A percentile compares a stretch with the other conserved stretches of the same genome.
Evolutionary conservation across 2,329 filamentous ascomycete species (phyloP).

Genomic region (Amphichorda felina): DNA sequence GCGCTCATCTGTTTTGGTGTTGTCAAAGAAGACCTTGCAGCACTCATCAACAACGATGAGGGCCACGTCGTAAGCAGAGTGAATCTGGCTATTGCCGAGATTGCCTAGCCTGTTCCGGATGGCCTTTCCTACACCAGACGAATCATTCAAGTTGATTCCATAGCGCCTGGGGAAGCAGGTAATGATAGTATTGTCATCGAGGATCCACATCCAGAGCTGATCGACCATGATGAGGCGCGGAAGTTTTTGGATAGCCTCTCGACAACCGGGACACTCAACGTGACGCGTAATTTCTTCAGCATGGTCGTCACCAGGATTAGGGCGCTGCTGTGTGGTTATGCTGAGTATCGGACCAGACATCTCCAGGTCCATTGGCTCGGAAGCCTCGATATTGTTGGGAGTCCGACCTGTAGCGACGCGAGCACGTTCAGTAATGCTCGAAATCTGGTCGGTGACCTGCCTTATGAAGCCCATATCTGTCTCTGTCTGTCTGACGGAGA

Average conservation of each 20-base stretch:
- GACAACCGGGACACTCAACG: neutral
- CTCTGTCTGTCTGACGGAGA: too few species aligned
- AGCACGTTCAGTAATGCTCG: too few species aligned
- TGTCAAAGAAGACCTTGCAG: conserved; percentile 25
- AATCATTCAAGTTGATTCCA: conserved; percentile 25
- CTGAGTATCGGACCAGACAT: too few species aligned
- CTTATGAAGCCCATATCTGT: too few species aligned
- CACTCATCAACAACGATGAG: conserved; percentile 29
- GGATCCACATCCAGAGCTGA: conserved; percentile 31
- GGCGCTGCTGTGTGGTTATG: too few species aligned
- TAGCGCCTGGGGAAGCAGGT: conserved; percentile 29
- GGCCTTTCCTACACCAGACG: conserved; percentile 25
- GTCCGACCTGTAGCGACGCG: too few species aligned
- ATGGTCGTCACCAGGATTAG: too few species aligned
- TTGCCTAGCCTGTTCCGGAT: conserved; percentile 21
- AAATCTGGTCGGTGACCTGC: too few species aligned
- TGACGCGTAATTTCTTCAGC: neutral
- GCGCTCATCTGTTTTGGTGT: conserved; percentile 14
- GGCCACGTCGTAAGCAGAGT: conserved; percentile 9
- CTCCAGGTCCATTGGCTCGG: too few species aligned
- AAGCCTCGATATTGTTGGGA: too few species aligned
- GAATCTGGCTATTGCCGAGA: conserved; percentile 23
- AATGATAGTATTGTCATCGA: conserved; percentile 22
- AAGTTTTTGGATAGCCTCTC: neutral
- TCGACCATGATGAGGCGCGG: conserved; percentile 23